A percentile compares a stretch with the other conserved stretches of the same genome.
Conservation (phyloP, 305 asterid species). For the Salvia sclarea region DNA sequence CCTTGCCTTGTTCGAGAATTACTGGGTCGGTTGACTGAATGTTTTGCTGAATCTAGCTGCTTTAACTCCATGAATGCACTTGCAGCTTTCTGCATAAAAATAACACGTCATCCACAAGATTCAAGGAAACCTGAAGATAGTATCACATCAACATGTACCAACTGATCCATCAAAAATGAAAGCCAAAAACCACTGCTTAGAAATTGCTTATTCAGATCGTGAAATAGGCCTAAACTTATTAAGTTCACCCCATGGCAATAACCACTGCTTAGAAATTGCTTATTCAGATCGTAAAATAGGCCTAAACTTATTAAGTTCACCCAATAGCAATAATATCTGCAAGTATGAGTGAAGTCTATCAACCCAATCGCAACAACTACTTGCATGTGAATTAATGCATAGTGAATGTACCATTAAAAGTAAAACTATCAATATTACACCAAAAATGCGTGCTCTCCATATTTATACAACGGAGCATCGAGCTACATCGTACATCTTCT, state of each 20-base stretch:
- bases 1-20: conserved; percentile 61
- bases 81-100: conserved; percentile 60
- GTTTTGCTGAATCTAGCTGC: conserved; percentile 50
- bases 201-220: not conserved
- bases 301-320: not conserved
- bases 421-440: not conserved
- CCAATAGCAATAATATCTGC: not conserved
- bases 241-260: too few relatives aligned
- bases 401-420: not conserved
- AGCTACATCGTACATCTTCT: not conserved
- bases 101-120: conserved; percentile 27
- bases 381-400: conserved; percentile 16
- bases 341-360: not conserved
- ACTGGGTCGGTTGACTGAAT: conserved; percentile 49
- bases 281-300: not conserved
- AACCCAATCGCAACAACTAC: not conserved
- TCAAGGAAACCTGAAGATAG: not conserved
- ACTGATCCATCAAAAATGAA: conserved; percentile 6
- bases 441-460: not conserved
- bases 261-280: not conserved
- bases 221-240: too few relatives aligned
- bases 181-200: not conserved
- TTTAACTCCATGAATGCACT: conserved; percentile 57
- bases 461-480: not conserved
- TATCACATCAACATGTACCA: conserved; percentile 20